Percentiles rank a stretch among this genome's conserved stretches.
Conservation (phyloP, 2,329 filamentous ascomycete genomes). For the Cladosporium austrohemisphaericum region DNA sequence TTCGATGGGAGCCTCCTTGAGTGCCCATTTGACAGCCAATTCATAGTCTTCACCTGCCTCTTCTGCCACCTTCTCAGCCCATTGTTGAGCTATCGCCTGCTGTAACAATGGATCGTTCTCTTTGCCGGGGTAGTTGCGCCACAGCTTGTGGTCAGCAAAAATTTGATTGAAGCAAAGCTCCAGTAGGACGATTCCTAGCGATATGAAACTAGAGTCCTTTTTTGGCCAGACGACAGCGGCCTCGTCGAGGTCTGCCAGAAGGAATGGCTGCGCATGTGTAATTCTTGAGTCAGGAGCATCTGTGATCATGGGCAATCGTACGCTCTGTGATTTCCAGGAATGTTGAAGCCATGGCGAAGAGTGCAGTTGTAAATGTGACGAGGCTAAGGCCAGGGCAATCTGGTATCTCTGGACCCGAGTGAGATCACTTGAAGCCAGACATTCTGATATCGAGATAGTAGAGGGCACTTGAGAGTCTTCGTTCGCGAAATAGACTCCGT, state of each 20-base stretch:
- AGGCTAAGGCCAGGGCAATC: constrained; percentile 25
- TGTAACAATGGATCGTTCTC: constrained; percentile 17
- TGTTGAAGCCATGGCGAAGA: constrained; percentile 28
- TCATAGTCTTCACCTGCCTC: constrained; percentile 22
- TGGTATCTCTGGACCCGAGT: constrained; percentile 26
- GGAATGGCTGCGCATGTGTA: constrained; percentile 5
- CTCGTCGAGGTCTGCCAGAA: constrained; percentile 6
- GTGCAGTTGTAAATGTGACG: constrained; percentile 27
- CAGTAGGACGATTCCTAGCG: constrained; percentile 17
- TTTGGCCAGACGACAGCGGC: no score
- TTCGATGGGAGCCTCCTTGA: constrained; percentile 13
- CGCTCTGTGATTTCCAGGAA: constrained; percentile 4
- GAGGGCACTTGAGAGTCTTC: no score
- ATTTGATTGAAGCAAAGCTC: constrained; percentile 19
- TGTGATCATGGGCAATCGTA: constrained; percentile 6
- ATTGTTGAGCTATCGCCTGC: constrained; percentile 16
- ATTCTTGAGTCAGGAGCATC: background rate
- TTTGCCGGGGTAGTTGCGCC: constrained; percentile 6
- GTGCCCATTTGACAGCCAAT: constrained; percentile 16
- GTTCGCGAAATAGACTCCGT: no score
- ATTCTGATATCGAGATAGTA: constrained; percentile 7
- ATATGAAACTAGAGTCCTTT: constrained; percentile 13
- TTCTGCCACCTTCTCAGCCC: constrained; percentile 16
- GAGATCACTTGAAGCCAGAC: constrained; percentile 14
- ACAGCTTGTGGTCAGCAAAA: constrained; percentile 15